Evolutionary conservation across 2,329 filamentous ascomycete species (phyloP).

Genomic region (Neofusicoccum ribis): DNA sequence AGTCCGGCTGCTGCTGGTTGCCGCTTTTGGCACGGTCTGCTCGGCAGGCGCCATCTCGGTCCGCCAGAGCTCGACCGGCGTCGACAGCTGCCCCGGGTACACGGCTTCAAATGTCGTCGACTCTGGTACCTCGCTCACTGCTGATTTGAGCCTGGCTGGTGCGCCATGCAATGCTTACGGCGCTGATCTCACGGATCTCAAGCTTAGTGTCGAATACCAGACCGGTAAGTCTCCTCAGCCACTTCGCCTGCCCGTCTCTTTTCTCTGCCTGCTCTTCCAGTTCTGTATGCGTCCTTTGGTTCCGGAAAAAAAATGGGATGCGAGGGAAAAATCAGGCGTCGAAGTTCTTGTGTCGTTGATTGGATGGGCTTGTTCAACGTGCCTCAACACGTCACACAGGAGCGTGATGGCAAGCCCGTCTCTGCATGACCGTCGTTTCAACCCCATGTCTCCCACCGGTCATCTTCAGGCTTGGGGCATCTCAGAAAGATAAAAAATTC

Average conservation of each 20-base stretch:
- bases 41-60: constrained; percentile 1
- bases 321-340: background rate
- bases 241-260: background rate
- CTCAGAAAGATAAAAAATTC: background rate
- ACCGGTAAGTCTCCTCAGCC: constrained; percentile 46
- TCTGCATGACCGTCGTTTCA: constrained; percentile 2
- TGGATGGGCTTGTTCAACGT: background rate
- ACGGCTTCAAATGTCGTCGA: constrained; percentile 60
- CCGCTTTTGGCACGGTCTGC: background rate
- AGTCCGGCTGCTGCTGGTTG: background rate
- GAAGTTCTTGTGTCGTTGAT: background rate
- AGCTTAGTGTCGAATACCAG: constrained; percentile 62
- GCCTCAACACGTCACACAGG: background rate
- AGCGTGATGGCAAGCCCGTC: background rate
- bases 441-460: background rate
- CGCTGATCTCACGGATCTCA: constrained; percentile 57
- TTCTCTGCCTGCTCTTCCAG: background rate
- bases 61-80: background rate
- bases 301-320: background rate
- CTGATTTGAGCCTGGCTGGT: constrained; percentile 69
- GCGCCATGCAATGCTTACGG: constrained; percentile 63
- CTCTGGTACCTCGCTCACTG: constrained; percentile 60
- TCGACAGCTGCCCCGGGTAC: constrained; percentile 65
- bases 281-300: background rate
- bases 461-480: background rate